These are phyloP conservation scores for Viscum album DNA, from an alignment of 177 flowering plant species.

Conservation along the genomic window DNA sequence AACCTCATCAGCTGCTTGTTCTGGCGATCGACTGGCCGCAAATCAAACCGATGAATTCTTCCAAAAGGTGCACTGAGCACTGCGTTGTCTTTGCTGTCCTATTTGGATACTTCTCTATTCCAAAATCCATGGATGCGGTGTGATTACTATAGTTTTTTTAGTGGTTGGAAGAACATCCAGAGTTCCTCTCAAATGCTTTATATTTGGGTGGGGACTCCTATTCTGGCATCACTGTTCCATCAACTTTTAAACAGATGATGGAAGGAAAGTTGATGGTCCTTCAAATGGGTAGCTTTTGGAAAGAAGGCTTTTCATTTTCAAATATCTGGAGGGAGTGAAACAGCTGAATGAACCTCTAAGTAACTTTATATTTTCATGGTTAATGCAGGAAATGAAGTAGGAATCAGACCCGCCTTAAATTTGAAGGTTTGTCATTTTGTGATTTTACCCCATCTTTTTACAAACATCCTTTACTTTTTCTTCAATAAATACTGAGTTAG, in stretches of 20 bases:
- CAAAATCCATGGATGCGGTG: no score
- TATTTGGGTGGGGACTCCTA: slow-evolving; percentile 40
- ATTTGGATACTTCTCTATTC: no score
- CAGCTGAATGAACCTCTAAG: no score
- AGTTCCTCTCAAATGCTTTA: slow-evolving; percentile 24
- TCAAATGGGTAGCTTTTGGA: background rate
- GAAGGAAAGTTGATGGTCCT: slow-evolving; percentile 18
- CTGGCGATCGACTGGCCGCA: slow-evolving; percentile 18
- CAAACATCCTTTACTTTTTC: no score
- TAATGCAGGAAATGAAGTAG: no score
- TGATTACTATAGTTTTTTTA: slow-evolving; percentile 9
- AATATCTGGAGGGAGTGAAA: no score
- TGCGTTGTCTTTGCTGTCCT: background rate
- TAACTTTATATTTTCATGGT: no score
- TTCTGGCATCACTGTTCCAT: slow-evolving; percentile 26
- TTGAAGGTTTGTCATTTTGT: no score
- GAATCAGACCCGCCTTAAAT: no score
- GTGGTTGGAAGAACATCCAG: slow-evolving; percentile 37
- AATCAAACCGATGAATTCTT: slow-evolving; percentile 21
- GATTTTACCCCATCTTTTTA: no score
- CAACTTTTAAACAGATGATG: slow-evolving; percentile 16
- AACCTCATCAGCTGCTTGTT: slow-evolving; percentile 15
- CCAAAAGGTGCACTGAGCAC: slow-evolving; percentile 26
- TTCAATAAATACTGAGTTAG: no score
- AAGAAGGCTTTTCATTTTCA: no score